These are phyloP conservation scores for Boletus huronensis DNA, from an alignment of 768 basidiomycete genomes.

Conservation along the genomic window DNA sequence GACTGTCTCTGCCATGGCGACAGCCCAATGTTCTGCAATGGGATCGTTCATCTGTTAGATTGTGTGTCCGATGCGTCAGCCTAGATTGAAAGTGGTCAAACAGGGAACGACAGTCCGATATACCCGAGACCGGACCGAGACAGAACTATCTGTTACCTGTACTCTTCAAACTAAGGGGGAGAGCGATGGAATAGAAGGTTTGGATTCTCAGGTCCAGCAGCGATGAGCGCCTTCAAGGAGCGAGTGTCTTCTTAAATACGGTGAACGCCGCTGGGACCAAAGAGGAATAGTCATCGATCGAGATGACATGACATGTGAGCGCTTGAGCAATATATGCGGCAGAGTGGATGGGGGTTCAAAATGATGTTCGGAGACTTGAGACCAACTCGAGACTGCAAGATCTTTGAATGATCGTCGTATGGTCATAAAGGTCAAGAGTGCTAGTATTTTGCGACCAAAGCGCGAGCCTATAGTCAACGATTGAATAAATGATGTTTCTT, in stretches of 20 bases:
- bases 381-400: background rate
- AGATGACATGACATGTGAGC: background rate
- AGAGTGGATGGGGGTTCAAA: background rate
- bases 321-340: background rate
- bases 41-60: background rate
- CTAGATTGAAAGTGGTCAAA: background rate
- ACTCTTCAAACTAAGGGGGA: background rate
- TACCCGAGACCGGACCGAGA: conserved; percentile 2
- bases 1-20: conserved; percentile 7
- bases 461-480: background rate
- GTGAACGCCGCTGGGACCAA: background rate
- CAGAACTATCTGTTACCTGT: background rate
- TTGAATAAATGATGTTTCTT: background rate
- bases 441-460: background rate
- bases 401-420: background rate
- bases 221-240: background rate
- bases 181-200: background rate
- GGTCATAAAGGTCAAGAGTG: background rate
- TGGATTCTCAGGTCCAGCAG: background rate
- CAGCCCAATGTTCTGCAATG: conserved; percentile 9
- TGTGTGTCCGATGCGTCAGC: background rate
- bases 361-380: background rate
- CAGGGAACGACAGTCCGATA: background rate
- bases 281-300: background rate
- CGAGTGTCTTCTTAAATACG: background rate